phyloP scores from a whole-genome alignment of 1,284 basidiomycete species.

The Fomitopsis betulina region DNA sequence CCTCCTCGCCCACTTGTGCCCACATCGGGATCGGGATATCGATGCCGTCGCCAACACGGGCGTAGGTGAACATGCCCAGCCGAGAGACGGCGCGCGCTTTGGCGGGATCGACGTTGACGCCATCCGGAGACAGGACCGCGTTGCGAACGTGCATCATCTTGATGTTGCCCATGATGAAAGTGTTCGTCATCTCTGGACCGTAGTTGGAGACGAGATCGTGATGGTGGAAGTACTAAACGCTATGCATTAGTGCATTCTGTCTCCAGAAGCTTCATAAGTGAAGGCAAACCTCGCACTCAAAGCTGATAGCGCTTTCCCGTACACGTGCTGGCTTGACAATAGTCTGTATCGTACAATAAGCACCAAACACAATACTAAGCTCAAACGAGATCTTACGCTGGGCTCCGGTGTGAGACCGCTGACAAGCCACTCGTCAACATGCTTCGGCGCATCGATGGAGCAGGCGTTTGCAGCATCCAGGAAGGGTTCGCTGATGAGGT shows the following conservation, averaged over 20 bases:
- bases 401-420: conserved; percentile 60
- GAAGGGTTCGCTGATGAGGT: conserved; percentile 70
- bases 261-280: not conserved
- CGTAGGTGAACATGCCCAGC: conserved; percentile 61
- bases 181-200: conserved; percentile 33
- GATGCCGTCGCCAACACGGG: conserved; percentile 49
- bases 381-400: conserved; percentile 58
- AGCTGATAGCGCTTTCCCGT: conserved; percentile 63
- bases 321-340: conserved; percentile 62
- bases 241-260: not conserved
- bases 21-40: conserved; percentile 55
- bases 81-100: conserved; percentile 61
- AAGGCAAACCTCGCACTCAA: conserved; percentile 63
- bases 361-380: conserved; percentile 18
- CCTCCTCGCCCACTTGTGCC: conserved; percentile 39
- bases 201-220: conserved; percentile 40
- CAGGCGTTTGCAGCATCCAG: conserved; percentile 68
- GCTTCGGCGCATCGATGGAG: conserved; percentile 58
- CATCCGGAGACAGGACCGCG: conserved; percentile 44
- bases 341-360: conserved; percentile 4
- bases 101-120: conserved; percentile 49
- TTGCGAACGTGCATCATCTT: conserved; percentile 58
- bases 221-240: conserved; percentile 44
- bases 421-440: conserved; percentile 66
- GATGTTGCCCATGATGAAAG: conserved; percentile 62